Evolutionary conservation across 2,329 filamentous ascomycete species (phyloP).

Genomic region (Beauveria sp.): DNA sequence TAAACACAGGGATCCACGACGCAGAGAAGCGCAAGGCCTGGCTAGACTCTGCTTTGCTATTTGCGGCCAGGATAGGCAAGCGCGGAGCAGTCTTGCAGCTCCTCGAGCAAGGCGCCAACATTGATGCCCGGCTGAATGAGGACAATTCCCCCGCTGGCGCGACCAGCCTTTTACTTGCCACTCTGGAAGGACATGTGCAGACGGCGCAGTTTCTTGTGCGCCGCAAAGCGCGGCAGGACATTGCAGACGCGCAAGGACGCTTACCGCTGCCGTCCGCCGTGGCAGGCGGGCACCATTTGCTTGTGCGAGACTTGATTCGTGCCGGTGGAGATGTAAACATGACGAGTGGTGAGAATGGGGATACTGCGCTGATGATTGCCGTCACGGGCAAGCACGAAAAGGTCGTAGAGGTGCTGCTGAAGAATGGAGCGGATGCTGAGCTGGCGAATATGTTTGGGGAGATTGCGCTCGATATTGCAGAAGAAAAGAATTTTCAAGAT

Average conservation of each 20-base stretch:
- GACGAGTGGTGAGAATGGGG: not conserved
- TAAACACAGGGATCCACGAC: not conserved
- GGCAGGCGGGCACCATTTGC: not conserved
- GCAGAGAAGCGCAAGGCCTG: not conserved
- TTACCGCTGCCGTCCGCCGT: not conserved
- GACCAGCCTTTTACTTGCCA: not conserved
- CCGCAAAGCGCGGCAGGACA: not conserved
- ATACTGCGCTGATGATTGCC: not conserved
- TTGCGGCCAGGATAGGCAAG: slow-evolving; percentile 1
- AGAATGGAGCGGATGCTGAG: not conserved
- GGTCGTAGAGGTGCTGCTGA: slow-evolving; percentile 5
- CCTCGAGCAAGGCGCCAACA: not conserved
- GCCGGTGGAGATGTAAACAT: slow-evolving; percentile 1
- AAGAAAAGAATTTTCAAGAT: not conserved
- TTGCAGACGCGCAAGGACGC: not conserved
- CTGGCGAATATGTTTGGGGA: slow-evolving; percentile 7
- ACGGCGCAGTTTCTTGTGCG: slow-evolving; percentile 9
- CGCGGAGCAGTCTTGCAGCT: slow-evolving; percentile 1
- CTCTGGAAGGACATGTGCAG: not conserved
- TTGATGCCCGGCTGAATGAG: not conserved
- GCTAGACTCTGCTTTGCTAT: not conserved
- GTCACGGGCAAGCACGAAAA: slow-evolving; percentile 5
- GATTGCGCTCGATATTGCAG: slow-evolving; percentile 4
- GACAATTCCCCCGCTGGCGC: not conserved
- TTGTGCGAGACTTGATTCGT: slow-evolving; percentile 4